These are phyloP conservation scores for Aristolochia contorta DNA, from an alignment of 164 flowering plant species.

Conservation along the genomic window DNA sequence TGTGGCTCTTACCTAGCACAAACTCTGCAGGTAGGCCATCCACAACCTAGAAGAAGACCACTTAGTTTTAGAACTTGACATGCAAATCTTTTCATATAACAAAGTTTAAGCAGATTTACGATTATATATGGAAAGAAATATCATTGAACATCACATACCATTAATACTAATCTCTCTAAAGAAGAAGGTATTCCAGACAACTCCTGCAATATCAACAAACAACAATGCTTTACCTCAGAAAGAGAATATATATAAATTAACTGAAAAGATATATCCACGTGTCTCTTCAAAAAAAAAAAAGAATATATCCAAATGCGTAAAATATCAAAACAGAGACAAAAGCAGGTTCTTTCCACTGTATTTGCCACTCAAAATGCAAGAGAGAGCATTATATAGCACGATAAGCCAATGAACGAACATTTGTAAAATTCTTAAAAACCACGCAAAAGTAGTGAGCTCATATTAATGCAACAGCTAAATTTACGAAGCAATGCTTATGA, in stretches of 20 bases:
- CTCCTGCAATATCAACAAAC: slow-evolving; percentile 38
- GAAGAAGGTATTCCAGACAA: slow-evolving; percentile 51
- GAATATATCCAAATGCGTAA: background rate
- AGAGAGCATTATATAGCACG: too few relatives aligned
- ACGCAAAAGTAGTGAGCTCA: too few relatives aligned
- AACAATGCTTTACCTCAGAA: background rate
- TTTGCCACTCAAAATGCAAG: too few relatives aligned
- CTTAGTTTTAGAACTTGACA: background rate
- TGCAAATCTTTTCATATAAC: background rate
- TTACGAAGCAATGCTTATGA: too few relatives aligned
- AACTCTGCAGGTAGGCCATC: slow-evolving; percentile 99
- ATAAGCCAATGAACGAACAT: too few relatives aligned
- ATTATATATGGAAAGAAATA: background rate
- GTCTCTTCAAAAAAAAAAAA: too few relatives aligned
- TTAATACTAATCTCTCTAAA: slow-evolving; percentile 60
- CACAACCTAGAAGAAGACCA: slow-evolving; percentile 53
- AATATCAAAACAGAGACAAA: background rate
- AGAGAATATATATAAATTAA: background rate
- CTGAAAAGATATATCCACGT: too few relatives aligned
- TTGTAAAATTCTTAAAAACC: too few relatives aligned
- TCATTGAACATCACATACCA: slow-evolving; percentile 36
- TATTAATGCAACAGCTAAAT: too few relatives aligned
- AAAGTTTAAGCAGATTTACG: background rate
- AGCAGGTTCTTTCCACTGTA: background rate
- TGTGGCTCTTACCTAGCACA: slow-evolving; percentile 71